Evolutionary conservation across 2,329 filamentous ascomycete genomes (phyloP).

Genomic region (Pestalotiopsis sp.): DNA sequence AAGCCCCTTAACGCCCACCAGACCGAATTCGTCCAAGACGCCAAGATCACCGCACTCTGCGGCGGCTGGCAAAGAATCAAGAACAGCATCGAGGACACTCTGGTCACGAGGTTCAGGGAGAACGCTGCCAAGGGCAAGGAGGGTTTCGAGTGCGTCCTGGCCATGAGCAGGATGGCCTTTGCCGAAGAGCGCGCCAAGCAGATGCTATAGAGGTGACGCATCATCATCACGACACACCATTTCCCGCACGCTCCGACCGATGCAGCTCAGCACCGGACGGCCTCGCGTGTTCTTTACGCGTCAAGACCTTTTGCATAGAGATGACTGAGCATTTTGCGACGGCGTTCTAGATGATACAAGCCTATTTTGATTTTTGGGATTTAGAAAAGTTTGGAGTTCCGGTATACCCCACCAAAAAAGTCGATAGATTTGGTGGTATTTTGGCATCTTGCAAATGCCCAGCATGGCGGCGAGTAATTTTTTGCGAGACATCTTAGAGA

Average conservation of each 20-base stretch:
- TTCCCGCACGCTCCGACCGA: not conserved
- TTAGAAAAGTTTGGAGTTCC: constrained; percentile 36
- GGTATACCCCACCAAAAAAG: constrained; percentile 30
- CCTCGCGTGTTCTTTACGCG: not conserved
- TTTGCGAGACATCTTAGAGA: not conserved
- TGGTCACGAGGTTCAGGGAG: constrained; percentile 86
- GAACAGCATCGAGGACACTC: constrained; percentile 92
- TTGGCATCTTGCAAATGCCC: not conserved
- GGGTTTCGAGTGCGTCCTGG: constrained; percentile 92
- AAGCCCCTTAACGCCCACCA: constrained; percentile 60
- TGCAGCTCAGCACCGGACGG: not conserved
- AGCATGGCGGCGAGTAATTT: not conserved
- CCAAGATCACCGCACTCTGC: constrained; percentile 90
- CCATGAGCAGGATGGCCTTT: constrained; percentile 90
- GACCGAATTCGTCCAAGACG: constrained; percentile 87
- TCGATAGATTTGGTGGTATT: not conserved
- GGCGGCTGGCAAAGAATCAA: constrained; percentile 97
- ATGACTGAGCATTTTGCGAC: constrained; percentile 21
- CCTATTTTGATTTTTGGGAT: constrained; percentile 7
- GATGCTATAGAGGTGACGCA: not conserved
- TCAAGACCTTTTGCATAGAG: constrained; percentile 5
- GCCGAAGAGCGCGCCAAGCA: constrained; percentile 79
- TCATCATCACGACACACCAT: not conserved
- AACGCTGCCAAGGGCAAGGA: constrained; percentile 90
- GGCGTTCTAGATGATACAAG: constrained; percentile 23